phyloP scores from a whole-genome alignment of 225 moss, liverwort and hornwort genomes.

The Bryum argenteum region DNA sequence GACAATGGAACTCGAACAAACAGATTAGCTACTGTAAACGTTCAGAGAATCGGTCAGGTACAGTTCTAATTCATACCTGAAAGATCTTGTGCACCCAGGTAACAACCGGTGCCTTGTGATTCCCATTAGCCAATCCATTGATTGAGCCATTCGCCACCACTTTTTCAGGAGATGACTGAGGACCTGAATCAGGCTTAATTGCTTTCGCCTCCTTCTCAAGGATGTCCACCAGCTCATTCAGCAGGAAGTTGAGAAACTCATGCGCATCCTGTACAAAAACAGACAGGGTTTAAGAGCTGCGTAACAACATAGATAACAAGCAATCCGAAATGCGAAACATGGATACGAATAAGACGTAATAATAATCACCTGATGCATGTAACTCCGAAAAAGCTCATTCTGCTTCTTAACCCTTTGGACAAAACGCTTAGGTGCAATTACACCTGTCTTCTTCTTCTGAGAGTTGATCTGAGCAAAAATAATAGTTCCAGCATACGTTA shows the following conservation, averaged over 20 bases:
- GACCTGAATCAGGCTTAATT: conserved; percentile 76
- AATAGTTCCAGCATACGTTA: background rate
- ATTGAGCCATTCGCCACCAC: conserved; percentile 66
- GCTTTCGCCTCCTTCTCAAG: conserved; percentile 97
- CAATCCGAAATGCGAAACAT: conserved; percentile 2
- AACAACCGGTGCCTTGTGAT: conserved; percentile 69
- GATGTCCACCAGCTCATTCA: conserved; percentile 97
- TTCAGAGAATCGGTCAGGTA: background rate
- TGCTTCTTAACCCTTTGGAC: conserved; percentile 98
- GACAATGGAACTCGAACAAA: conserved; percentile 8
- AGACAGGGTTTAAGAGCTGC: conserved; percentile 24
- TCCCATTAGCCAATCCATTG: conserved; percentile 83
- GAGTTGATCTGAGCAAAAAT: conserved; percentile 66
- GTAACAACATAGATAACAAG: conserved; percentile 8
- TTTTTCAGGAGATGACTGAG: conserved; percentile 67
- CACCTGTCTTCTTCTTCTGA: conserved; percentile 97
- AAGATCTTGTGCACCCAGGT: conserved; percentile 99
- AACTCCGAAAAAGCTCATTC: conserved; percentile 97
- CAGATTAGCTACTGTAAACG: background rate
- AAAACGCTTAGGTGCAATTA: conserved; percentile 97
- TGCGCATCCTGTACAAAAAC: conserved; percentile 80
- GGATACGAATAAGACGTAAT: background rate
- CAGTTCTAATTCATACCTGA: conserved; percentile 52
- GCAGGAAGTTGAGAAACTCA: conserved; percentile 92
- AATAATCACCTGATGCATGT: conserved; percentile 87